Percentiles rank a stretch among this genome's conserved stretches.
These are phyloP conservation scores for Sclerotinia nivalis DNA, from an alignment of 2,329 filamentous ascomycete genomes.

Conservation along the genomic window DNA sequence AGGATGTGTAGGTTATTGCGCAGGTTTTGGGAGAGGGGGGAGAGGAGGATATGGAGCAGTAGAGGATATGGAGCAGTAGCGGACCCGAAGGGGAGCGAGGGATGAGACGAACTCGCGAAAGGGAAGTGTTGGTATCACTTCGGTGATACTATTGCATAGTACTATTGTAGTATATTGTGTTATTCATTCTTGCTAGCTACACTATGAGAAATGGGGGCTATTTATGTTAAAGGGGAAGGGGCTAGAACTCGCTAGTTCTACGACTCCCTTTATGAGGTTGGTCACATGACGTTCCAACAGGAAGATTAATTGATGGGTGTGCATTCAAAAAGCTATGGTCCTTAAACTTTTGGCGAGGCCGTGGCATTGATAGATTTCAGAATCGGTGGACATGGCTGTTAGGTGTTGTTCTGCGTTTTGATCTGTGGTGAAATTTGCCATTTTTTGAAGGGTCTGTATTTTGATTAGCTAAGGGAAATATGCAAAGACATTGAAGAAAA, in stretches of 20 bases:
- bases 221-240: too few relatives aligned
- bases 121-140: too few relatives aligned
- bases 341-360: constrained; percentile 48
- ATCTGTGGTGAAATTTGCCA: neutral
- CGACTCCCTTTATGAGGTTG: too few relatives aligned
- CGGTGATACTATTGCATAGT: too few relatives aligned
- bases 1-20: constrained; percentile 2
- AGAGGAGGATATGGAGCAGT: constrained; percentile 11
- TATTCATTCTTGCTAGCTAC: too few relatives aligned
- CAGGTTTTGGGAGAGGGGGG: neutral
- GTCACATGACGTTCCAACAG: too few relatives aligned
- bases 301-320: too few relatives aligned
- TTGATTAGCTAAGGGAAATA: neutral
- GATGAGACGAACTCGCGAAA: neutral
- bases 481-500: neutral
- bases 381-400: neutral
- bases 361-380: neutral
- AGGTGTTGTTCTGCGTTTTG: neutral
- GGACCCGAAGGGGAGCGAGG: neutral
- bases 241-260: too few relatives aligned
- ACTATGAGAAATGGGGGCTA: too few relatives aligned
- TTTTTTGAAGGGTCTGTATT: neutral
- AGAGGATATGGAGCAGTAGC: constrained; percentile 13
- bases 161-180: too few relatives aligned
- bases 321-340: too few relatives aligned